A percentile compares a stretch with the other conserved stretches of the same genome.
These are phyloP conservation scores for Pyricularia pennisetigena DNA, from an alignment of 2,329 filamentous ascomycete genomes.

Conservation along the genomic window DNA sequence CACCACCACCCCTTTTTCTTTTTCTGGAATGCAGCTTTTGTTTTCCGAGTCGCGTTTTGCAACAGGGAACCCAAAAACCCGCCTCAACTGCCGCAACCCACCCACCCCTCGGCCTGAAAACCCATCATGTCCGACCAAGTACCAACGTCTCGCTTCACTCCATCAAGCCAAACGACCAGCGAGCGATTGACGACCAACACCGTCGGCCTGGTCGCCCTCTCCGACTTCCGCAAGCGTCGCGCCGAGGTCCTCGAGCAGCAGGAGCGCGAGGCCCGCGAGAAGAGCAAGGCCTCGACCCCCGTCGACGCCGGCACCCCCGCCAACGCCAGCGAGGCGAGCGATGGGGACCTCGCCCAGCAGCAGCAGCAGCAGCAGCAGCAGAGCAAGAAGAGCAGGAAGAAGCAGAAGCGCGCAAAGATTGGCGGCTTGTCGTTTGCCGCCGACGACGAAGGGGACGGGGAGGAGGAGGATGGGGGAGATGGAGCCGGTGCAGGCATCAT, in stretches of 20 bases:
- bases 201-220: conserved; percentile 82
- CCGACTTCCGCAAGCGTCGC: conserved; percentile 91
- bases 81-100: too few relatives aligned
- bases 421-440: conserved; percentile 52
- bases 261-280: conserved; percentile 66
- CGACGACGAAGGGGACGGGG: conserved; percentile 56
- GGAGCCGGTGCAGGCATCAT: conserved; percentile 19
- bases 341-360: conserved; percentile 18
- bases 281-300: conserved; percentile 31
- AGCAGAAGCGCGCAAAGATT: conserved; percentile 23
- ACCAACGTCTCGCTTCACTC: conserved; percentile 55
- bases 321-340: conserved; percentile 24
- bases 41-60: too few relatives aligned
- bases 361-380: conserved; percentile 30
- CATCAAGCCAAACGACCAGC: conserved; percentile 67
- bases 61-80: too few relatives aligned
- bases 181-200: conserved; percentile 78
- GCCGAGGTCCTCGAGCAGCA: conserved; percentile 90
- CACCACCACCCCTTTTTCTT: too few relatives aligned
- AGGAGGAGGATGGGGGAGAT: conserved; percentile 43
- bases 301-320: conserved; percentile 41
- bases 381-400: conserved; percentile 32
- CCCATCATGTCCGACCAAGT: background rate
- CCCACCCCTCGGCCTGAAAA: background rate
- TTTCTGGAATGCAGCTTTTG: too few relatives aligned